These are phyloP conservation scores for Nemania diffusa DNA, from an alignment of 2,329 filamentous ascomycete species.

Conservation along the genomic window DNA sequence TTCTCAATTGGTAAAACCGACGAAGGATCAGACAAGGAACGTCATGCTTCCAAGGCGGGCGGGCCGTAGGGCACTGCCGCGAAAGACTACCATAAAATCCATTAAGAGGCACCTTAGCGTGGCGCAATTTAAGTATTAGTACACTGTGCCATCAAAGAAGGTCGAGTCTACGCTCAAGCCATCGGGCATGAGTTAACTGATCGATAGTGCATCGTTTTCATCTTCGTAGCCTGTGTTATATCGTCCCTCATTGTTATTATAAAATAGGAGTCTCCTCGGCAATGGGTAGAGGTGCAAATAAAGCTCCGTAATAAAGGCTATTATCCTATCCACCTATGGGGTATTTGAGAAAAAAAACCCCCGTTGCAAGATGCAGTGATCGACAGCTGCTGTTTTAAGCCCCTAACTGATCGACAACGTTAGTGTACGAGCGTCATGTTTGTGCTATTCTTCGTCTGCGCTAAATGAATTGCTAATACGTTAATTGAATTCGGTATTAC, in stretches of 20 bases:
- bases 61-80: slow-evolving; percentile 9
- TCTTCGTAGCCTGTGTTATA: not conserved
- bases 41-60: slow-evolving; percentile 1
- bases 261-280: not conserved
- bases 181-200: not conserved
- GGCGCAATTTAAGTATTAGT: slow-evolving; percentile 4
- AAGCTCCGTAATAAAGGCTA: not conserved
- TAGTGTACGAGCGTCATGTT: slow-evolving; percentile 1
- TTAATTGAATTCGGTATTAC: not conserved
- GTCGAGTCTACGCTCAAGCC: not conserved
- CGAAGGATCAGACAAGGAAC: slow-evolving; percentile 6
- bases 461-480: not conserved
- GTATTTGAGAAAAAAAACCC: not conserved
- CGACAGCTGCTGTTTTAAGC: slow-evolving; percentile 7
- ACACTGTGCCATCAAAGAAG: not conserved
- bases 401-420: slow-evolving; percentile 7
- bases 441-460: not conserved
- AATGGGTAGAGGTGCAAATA: not conserved
- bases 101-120: slow-evolving; percentile 6
- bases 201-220: not conserved
- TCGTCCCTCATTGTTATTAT: not conserved
- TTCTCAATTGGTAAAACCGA: slow-evolving; percentile 1
- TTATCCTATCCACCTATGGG: not conserved
- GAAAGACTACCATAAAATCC: slow-evolving; percentile 3
- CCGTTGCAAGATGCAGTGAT: slow-evolving; percentile 3